Base-by-base conservation (phyloP, 257 asterid genomes). In the Leonotis leonurus region DNA sequence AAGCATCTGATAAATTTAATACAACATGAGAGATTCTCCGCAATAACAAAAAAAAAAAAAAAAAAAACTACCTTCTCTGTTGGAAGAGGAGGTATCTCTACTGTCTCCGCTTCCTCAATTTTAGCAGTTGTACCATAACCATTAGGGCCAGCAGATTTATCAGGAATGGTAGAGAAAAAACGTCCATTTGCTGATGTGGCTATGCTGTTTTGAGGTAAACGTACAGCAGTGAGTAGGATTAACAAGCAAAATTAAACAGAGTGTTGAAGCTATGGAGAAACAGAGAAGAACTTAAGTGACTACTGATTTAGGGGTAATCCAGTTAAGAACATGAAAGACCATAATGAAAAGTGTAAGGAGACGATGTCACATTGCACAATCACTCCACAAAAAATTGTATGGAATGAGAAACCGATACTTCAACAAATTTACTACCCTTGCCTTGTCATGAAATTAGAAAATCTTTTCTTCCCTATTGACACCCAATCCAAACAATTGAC, bases 81-180 rank as follows among this genome's bases (percentile, higher is more conserved):
- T 54, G 80, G 87, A 45, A 91, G 90, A 50, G 97, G 97, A 50
- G 95, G 91, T 60, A 77, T 60, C 70, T 81, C 69, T 36, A 89
- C 78, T 9, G 96, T 92, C 76, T 92, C 95, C 8, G 97, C 96
- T 73, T 86, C 99, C 85, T 83, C 89, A 63, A 81, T 85, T 65
- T 75, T 91, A 30, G 67, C 84, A 12, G 67, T 70, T 78, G 77
- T 73, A 63, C 41, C 79, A 52, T 56, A 70, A 73, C 68, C 74
- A 64, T 70, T 59, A 57, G 78, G 44, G 29, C 74, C 83, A 5
- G 81, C 62, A 64, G 85, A 78, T 61, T 49, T 24, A 64, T 25
- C 57, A 21, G 73, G 57, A 53, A 76, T 94, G 22, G 90, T 70
- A 29, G 91, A 85, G 64, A 85, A 56, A 70, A 72, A 73, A n/a